Evolutionary conservation across 2,329 filamentous ascomycete species (phyloP).

Genomic region (Pseudofabraea citricarpa): DNA sequence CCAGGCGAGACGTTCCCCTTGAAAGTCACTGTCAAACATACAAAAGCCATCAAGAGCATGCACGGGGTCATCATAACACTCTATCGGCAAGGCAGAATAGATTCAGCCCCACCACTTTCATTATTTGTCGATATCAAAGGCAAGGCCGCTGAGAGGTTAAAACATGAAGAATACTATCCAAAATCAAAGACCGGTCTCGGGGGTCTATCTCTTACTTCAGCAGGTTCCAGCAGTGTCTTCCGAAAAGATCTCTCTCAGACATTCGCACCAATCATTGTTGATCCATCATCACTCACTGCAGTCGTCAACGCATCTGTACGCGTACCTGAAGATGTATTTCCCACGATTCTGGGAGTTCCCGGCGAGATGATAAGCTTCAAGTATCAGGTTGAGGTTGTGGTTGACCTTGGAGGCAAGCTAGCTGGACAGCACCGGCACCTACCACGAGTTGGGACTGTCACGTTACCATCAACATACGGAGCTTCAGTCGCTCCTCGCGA

Average conservation of each 20-base stretch:
- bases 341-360: conserved; percentile 84
- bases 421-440: conserved; percentile 52
- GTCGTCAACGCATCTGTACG: conserved; percentile 79
- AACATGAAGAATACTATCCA: conserved; percentile 75
- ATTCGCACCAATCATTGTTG: conserved; percentile 82
- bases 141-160: conserved; percentile 61
- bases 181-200: conserved; percentile 82
- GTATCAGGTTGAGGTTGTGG: conserved; percentile 88
- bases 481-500: conserved; percentile 11
- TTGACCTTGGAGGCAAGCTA: conserved; percentile 86
- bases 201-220: conserved; percentile 80
- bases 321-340: conserved; percentile 86
- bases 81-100: conserved; percentile 85
- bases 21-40: conserved; percentile 79
- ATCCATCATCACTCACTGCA: conserved; percentile 72
- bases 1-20: conserved; percentile 80
- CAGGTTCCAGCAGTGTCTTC: conserved; percentile 85
- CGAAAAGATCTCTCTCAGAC: conserved; percentile 90
- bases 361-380: conserved; percentile 93
- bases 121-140: conserved; percentile 46
- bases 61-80: conserved; percentile 90
- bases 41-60: conserved; percentile 83
- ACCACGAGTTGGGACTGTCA: conserved; percentile 24
- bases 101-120: conserved; percentile 58
- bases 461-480: conserved; percentile 17